Evolutionary conservation across 2,329 filamentous ascomycete species (phyloP), one percentile per base, ranked within the genome.

Genomic region (Erysiphe pisi): DNA sequence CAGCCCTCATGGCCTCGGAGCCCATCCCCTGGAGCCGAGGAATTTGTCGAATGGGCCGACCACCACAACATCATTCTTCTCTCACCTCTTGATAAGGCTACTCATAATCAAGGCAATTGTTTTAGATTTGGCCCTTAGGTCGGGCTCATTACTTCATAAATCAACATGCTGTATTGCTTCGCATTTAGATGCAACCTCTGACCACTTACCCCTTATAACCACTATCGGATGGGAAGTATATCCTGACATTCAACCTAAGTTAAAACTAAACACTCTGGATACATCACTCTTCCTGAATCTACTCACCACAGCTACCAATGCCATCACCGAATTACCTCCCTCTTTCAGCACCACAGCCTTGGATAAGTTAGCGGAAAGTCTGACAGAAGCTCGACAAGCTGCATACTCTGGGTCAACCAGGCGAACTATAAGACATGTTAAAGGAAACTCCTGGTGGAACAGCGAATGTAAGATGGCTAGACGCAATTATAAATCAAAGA

Each of bases 381-480:
- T 52, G 8, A 52, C 70, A 25, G 28, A 74, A 25, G 45, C 45
- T 47, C 47, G 49, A n/a, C 70, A 74, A 16, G 16, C 4, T 8
- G 70, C 70, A 47, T 25, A 36, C 31, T 36, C 31, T 36, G 31
- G 31, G 31, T 36, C 31, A 36, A 36, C 31, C 31, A 1, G 31
- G 40, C 70, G 70, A 8, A n/a, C 70, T 49, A 36, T 74, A 6
- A 28, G 70, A 16, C 22, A 47, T 9, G 28, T 7, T 18, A 47
- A 49, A 28, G 70, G 70, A 14, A 74, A 74, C 31, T n/a, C 45
- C 7, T 74, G 70, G 70, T 74, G 70, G 70, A 25, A 47, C 18
- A 40, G 49, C 8, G 11, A 36, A n/a, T 49, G 70, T 40, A 74
- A 25, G 49, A 16, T 47, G 16, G 70, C 70, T 74, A 9, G 70